Evolutionary conservation across 257 asterid genomes (phyloP), one percentile per base, ranked within the genome.

Genomic region (Solanum virginianum): DNA sequence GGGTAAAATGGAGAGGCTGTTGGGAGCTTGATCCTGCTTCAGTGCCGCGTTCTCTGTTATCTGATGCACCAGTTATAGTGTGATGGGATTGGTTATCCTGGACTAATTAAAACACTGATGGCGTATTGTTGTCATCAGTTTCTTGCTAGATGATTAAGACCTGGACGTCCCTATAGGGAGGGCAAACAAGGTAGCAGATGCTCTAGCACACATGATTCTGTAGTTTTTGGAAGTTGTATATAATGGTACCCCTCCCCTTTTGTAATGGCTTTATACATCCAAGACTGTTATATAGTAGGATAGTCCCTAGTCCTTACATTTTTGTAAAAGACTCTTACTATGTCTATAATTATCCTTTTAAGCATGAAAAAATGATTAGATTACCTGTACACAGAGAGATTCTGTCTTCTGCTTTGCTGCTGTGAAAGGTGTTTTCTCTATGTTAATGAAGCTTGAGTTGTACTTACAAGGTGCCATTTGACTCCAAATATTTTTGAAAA

Each of bases 11-110:
- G 85, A 36, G 87, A 51, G 85, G 91, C 47, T 66, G 80, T 16
- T 86, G 86, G 89, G 87, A 84, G 88, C 87, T 89, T 80, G 88
- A 89, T 84, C 77, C 65, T 47, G 89, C 88, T 8, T 83, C 91
- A 22, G 57, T 89, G 59, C 89, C 91, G 1, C 8, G 10, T 39
- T 83, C 53, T 60, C 74, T 54, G 69, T 43, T 0, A 80, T 80
- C 32, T 84, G 82, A 65, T 75, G 84, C 56, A 72, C 80, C 11
- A 11, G 56, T 72, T 72, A 72, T 6, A 1, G 54, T 70, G 36
- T 43, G 80, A 72, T 43, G 80, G 20, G 18, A 71, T 32, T n/a
- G n/a, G 13, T 68, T 68, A 3, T 68, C 75, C 75, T 14, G 75
- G 75, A 68, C 32, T 29, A 26, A 26, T 32, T 29, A 32, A 66